Base-by-base conservation (phyloP, 257 asterid species). In the Oldenlandia corymbosa region DNA sequence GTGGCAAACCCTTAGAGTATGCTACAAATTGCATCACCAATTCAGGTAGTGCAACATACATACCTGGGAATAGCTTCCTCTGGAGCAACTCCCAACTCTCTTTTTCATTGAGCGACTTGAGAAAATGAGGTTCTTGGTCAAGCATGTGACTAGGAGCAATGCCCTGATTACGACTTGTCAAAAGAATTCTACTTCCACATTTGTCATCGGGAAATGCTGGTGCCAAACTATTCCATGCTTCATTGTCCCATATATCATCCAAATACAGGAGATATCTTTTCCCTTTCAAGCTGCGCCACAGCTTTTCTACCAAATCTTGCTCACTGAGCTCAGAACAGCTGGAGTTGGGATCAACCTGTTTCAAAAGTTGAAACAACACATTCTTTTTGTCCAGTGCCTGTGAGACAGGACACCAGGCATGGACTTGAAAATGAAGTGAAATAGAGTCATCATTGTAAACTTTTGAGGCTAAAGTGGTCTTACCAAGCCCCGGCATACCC, bases 401-500 rank as follows among this genome's bases (percentile, higher is more conserved):
- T 32, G 70, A 66, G 42, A 66, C 34, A 53, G 12, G 10, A 42
- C 63, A 54, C 63, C 62, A 66, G 12, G 20, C 56, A 66, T 42
- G 50, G 5, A n/a, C 7, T 17, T n/a, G 20, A 26, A 66, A 66
- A 54, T 41, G 43, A 16, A 2, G 1, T 13, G 10, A 2, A 31
- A 56, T 23, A 5, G 16, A 20, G 27, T 37, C 4, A 36, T 18
- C 7, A 43, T 57, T 32, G 42, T 18, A 43, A 10, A 67, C 65
- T 57, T 55, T 67, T 23, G 21, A 55, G n/a, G 71, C 71, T 30
- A 56, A 30, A 23, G 71, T 56, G 2, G 65, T 67, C 53, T 67
- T 67, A 45, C 71, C 71, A 23, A 56, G 11, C 2, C 71, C 71
- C 16, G 64, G 47, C 71, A 56, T 56, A 57, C 71, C 71, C 43